Evolutionary conservation across 768 basidiomycete genomes (phyloP), one percentile per base, ranked within the genome.

Genomic region (Boletus rubescentipes): DNA sequence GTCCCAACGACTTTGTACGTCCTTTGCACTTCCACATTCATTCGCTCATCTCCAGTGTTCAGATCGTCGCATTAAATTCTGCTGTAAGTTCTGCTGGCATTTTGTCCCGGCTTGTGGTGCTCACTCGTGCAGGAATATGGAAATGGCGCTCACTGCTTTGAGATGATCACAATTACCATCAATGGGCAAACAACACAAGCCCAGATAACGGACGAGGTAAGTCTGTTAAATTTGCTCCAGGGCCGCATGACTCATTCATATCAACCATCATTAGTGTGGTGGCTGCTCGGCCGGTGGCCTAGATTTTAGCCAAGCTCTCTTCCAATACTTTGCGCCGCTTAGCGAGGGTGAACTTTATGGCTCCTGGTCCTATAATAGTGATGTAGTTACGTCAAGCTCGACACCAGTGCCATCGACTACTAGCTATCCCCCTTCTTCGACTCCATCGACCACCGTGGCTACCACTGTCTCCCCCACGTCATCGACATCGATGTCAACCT

Each of bases 251-350:
- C 21, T 54, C 36, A 48, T 21, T 47, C 30, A 37, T 49, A 18
- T 26, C n/a, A 30, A 38, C 9, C 42, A 14, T 18, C 10, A 8
- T 4, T 30, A 79, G 79, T 80, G 79, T 60, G 55, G 55, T 21
- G 65, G 65, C 5, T 81, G 81, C 66, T 49, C 62, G 0, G 44
- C 35, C 3, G 73, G 72, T 35, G 76, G 72, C 39, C 72, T 84
- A 18, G 83, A 84, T 62, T 59, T 82, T 18, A 77, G 76, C 8
- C 58, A 64, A 2, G 73, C 72, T 15, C 74, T 84, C n/a, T 82
- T 82, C 60, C 5, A 63, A 4, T 66, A 62, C 60, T 76, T 82
- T 50, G 79, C 67, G 1, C 55, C 67, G 20, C 43, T 66, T 12
- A 46, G 40, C 15, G 49, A 58, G 6, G 80, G 79, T 34, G 65